phyloP scores from a whole-genome alignment of 768 basidiomycete genomes.

The Rossbeevera mucosa region DNA sequence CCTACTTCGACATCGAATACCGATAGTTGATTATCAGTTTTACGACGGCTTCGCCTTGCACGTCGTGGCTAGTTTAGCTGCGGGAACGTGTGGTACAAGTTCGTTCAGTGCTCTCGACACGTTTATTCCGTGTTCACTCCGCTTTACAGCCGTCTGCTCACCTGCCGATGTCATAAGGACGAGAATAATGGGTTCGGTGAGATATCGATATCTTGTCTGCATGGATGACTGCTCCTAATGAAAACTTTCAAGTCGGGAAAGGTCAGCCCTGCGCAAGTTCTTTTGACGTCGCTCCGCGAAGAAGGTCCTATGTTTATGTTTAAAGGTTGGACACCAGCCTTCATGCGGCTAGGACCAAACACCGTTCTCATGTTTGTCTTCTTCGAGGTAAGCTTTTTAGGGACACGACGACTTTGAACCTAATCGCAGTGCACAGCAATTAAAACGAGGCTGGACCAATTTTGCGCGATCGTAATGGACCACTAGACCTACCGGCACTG shows the following conservation, averaged over 20 bases:
- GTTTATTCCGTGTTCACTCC: constrained; percentile 3
- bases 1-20: constrained; percentile 49
- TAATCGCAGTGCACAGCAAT: constrained; percentile 46
- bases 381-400: constrained; percentile 55
- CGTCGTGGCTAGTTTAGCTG: constrained; percentile 58
- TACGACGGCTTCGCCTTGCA: constrained; percentile 66
- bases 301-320: constrained; percentile 79
- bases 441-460: constrained; percentile 56
- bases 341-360: constrained; percentile 78
- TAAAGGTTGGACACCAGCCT: constrained; percentile 88
- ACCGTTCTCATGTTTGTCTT: constrained; percentile 83
- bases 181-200: constrained; percentile 71
- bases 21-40: constrained; percentile 56
- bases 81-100: constrained; percentile 80
- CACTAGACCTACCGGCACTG: not conserved
- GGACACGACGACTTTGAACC: not conserved
- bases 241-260: constrained; percentile 43
- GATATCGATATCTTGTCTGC: constrained; percentile 29
- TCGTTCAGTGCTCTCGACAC: constrained; percentile 37
- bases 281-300: constrained; percentile 56
- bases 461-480: not conserved
- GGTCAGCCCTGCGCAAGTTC: constrained; percentile 45
- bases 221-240: constrained; percentile 1
- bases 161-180: constrained; percentile 75
- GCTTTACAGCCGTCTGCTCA: constrained; percentile 60